These are phyloP conservation scores for Larix sibirica DNA, from an alignment of 83 land plant species.

Conservation along the genomic window DNA sequence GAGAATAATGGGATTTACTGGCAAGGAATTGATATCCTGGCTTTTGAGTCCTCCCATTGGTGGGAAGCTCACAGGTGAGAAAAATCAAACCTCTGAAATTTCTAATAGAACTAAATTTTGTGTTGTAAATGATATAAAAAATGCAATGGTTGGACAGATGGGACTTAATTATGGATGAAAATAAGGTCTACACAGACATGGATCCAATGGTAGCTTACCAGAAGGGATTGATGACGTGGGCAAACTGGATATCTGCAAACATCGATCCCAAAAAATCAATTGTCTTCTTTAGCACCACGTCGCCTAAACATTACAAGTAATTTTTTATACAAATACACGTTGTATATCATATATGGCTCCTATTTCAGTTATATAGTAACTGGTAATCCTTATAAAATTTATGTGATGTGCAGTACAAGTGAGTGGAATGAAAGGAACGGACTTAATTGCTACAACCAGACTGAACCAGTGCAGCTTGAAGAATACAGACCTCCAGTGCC, in stretches of 20 bases:
- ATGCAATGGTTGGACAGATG: neutral
- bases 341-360: neutral
- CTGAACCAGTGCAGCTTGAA: conserved; percentile 32
- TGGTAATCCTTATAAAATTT: neutral
- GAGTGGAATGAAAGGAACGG: conserved; percentile 48
- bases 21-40: conserved; percentile 64
- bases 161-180: neutral
- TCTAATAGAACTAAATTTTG: too few species aligned
- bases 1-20: conserved; percentile 61
- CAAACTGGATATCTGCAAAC: conserved; percentile 10
- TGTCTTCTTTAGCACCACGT: conserved; percentile 2
- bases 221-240: conserved; percentile 18
- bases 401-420: conserved; percentile 26
- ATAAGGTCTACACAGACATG: neutral
- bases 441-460: conserved; percentile 54
- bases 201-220: conserved; percentile 10
- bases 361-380: neutral
- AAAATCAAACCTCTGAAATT: conserved; percentile 9
- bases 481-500: conserved; percentile 24
- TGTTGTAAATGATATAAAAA: too few species aligned
- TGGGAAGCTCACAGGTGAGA: conserved; percentile 47
- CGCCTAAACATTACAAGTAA: conserved; percentile 10
- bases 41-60: conserved; percentile 87
- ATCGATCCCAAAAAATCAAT: neutral
- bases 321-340: too few species aligned